Conservation (phyloP, 306 rosid species). For the Pueraria montana region DNA sequence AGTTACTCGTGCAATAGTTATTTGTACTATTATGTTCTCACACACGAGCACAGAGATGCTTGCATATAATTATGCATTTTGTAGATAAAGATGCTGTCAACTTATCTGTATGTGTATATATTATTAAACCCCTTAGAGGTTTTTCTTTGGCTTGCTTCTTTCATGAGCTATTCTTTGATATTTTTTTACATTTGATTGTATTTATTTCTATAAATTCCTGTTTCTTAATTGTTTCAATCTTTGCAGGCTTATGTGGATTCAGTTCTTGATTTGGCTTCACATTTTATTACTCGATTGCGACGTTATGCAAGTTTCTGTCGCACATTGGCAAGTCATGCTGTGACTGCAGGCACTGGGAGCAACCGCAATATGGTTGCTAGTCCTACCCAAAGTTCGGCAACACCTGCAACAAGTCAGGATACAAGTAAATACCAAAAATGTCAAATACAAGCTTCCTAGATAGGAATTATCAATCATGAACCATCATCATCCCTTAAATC, state of each 20-base stretch:
- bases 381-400: conserved; percentile 87
- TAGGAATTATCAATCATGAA: too few relatives aligned
- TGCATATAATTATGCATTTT: conserved; percentile 23
- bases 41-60: neutral
- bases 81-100: neutral
- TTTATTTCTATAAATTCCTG: neutral
- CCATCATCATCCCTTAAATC: too few relatives aligned
- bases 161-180: conserved; percentile 10
- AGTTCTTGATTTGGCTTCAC: conserved; percentile 98
- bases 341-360: conserved; percentile 90
- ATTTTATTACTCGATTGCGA: conserved; percentile 95
- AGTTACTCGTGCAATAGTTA: neutral
- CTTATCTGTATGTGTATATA: neutral
- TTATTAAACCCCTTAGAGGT: neutral
- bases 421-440: too few relatives aligned
- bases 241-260: conserved; percentile 98
- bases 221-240: conserved; percentile 44
- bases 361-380: conserved; percentile 93
- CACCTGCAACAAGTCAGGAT: conserved; percentile 89
- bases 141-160: neutral
- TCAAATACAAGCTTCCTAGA: too few relatives aligned
- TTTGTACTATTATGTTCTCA: neutral
- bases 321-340: conserved; percentile 98
- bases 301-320: conserved; percentile 99
- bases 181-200: conserved; percentile 11